These are phyloP conservation scores for Penicillium ucsense DNA, from an alignment of 495 filamentous ascomycete genomes.

Conservation along the genomic window DNA sequence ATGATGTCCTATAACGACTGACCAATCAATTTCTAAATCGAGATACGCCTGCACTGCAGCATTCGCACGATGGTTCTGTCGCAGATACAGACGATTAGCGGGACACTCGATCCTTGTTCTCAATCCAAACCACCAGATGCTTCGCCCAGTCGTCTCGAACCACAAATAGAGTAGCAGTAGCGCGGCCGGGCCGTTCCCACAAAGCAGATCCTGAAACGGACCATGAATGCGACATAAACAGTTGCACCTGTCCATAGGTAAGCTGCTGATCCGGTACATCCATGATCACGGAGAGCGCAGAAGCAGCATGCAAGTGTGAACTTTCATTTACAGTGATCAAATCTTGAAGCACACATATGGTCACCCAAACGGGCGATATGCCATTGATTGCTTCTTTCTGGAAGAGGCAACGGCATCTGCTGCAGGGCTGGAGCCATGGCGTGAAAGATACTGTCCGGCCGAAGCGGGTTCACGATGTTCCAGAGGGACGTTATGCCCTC, in stretches of 20 bases:
- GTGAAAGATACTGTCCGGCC: constrained; percentile 31
- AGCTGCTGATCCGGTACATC: constrained; percentile 16
- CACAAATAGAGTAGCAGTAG: constrained; percentile 38
- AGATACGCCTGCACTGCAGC: constrained; percentile 11
- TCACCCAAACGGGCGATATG: constrained; percentile 21
- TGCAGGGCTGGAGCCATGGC: constrained; percentile 24
- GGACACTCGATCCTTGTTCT: constrained; percentile 34
- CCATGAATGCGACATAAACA: constrained; percentile 20
- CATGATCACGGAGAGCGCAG: constrained; percentile 22
- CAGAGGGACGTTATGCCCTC: constrained; percentile 36
- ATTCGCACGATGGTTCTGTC: constrained; percentile 14
- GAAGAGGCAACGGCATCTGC: constrained; percentile 19
- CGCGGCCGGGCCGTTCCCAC: constrained; percentile 28
- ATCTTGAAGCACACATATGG: constrained; percentile 21
- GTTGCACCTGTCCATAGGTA: constrained; percentile 14
- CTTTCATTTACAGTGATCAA: constrained; percentile 27
- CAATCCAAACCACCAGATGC: constrained; percentile 36
- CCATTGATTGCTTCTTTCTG: constrained; percentile 21
- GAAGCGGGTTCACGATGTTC: constrained; percentile 28
- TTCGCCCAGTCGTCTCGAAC: constrained; percentile 29
- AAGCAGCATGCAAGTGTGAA: constrained; percentile 30
- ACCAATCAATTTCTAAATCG: too few relatives aligned
- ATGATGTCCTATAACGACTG: too few relatives aligned
- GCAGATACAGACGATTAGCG: constrained; percentile 33
- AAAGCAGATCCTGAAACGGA: constrained; percentile 23